Conservation (phyloP, 23 red algal genomes). For the Cyanidium caldarium region DNA sequence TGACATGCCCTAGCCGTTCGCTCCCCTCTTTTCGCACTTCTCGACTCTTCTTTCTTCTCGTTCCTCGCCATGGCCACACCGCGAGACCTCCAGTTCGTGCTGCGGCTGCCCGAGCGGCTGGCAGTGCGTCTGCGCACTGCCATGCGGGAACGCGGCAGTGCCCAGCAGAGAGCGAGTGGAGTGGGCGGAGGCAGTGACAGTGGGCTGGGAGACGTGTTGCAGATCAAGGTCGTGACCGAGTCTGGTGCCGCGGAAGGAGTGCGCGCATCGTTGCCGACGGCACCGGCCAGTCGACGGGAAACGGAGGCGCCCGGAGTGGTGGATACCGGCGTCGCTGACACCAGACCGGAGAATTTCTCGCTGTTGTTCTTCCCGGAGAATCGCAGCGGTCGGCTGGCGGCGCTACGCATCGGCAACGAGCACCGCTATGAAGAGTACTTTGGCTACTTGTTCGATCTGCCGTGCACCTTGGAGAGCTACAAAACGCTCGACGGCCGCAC, state of each 20-base stretch:
- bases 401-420: conserved; percentile 2
- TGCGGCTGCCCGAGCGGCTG: conserved; percentile 1
- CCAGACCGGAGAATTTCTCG: background rate
- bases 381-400: background rate
- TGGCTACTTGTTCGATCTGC: conserved; percentile 77
- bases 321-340: too few relatives aligned
- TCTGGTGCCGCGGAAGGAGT: too few relatives aligned
- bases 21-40: too few relatives aligned
- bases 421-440: conserved; percentile 23
- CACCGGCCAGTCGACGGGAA: too few relatives aligned
- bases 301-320: too few relatives aligned
- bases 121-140: background rate
- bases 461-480: conserved; percentile 63
- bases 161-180: too few relatives aligned
- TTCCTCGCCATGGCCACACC: background rate
- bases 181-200: too few relatives aligned
- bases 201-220: too few relatives aligned
- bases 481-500: conserved; percentile 66
- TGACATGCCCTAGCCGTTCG: too few relatives aligned
- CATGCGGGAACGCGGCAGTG: too few relatives aligned
- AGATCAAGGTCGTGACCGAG: too few relatives aligned
- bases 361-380: background rate
- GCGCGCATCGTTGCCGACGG: too few relatives aligned
- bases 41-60: background rate
- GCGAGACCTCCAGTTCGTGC: background rate